Evolutionary conservation across 371 early-diverging fungal genomes (phyloP), one percentile per base, ranked within the genome.

Genomic region (Mucor circinelloides): DNA sequence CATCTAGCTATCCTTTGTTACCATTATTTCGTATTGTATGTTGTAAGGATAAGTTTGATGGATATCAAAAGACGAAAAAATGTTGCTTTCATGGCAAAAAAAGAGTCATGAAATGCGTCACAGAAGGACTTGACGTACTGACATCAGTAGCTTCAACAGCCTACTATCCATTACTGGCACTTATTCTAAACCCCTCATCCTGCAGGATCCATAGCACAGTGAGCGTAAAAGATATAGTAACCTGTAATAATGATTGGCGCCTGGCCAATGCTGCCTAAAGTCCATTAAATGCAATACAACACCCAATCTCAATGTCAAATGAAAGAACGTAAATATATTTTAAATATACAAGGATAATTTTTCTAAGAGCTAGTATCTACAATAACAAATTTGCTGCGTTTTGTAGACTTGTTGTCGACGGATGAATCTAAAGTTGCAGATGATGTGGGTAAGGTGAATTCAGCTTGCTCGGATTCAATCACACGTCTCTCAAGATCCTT

Each of bases 401-500:
- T 77, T 58, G 61, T 66, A 31, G 50, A 40, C 8, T 19, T 55
- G 34, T 66, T 76, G 64, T 23, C 40, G 31, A 17, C 30, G 48
- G 46, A 32, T 30, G 54, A 19, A 19, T 42, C 27, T 34, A 48
- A 31, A 44, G 44, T 40, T 61, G 62, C 58, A 61, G 28, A 19
- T 38, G 67, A 44, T 66, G 32, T 62, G 55, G 66, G 76, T 60
- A 70, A 70, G 58, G 75, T 72, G 28, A 80, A 83, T 36, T 81
- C 74, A 25, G 72, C 66, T 40, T 73, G 73, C 44, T 85, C 81
- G 58, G 69, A 58, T 55, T 75, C 78, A 70, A 85, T 76, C 46
- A 68, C 70, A 58, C 64, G 68, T 57, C 78, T 80, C 66, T 85
- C 85, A 59, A 93, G 85, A 67, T 89, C 85, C 60, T 84, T 85